A percentile compares a stretch with the other conserved stretches of the same genome.
Evolutionary conservation across 345 rosid species (phyloP).

Genomic region (Triadica sebifera): DNA sequence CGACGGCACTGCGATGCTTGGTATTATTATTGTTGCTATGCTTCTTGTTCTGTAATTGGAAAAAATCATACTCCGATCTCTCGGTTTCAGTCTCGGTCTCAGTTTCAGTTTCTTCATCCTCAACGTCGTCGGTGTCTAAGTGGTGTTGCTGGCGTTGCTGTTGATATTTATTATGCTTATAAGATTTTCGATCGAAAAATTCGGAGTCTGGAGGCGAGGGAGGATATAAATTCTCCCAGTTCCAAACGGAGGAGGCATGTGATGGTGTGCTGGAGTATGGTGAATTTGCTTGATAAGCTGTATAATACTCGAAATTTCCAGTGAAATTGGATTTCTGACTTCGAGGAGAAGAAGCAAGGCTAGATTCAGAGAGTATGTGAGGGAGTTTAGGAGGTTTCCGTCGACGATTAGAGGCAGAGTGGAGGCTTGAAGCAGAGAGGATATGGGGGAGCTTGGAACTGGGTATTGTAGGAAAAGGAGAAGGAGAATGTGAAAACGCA

Average conservation of each 20-base stretch:
- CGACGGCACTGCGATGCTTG: constrained; percentile 29
- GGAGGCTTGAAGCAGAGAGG: constrained; percentile 36
- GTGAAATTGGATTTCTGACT: constrained; percentile 51
- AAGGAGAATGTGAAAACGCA: constrained; percentile 25
- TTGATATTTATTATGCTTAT: constrained; percentile 23
- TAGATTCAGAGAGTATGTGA: constrained; percentile 86
- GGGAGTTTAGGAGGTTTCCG: constrained; percentile 57
- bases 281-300: constrained; percentile 65
- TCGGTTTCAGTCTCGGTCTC: constrained; percentile 44
- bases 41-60: constrained; percentile 25
- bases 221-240: constrained; percentile 94
- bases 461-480: constrained; percentile 56
- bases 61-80: constrained; percentile 69
- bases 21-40: background rate
- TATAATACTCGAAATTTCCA: constrained; percentile 43
- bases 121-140: constrained; percentile 22
- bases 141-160: constrained; percentile 21
- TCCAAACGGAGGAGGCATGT: constrained; percentile 90
- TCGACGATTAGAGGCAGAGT: constrained; percentile 30
- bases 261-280: constrained; percentile 75
- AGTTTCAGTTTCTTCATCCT: constrained; percentile 22
- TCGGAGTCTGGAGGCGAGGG: constrained; percentile 97
- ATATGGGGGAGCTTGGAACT: constrained; percentile 55
- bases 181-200: constrained; percentile 52
- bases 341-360: constrained; percentile 64